Conservation (phyloP, 352 stramenopile genomes). For the Peronospora tabacina region DNA sequence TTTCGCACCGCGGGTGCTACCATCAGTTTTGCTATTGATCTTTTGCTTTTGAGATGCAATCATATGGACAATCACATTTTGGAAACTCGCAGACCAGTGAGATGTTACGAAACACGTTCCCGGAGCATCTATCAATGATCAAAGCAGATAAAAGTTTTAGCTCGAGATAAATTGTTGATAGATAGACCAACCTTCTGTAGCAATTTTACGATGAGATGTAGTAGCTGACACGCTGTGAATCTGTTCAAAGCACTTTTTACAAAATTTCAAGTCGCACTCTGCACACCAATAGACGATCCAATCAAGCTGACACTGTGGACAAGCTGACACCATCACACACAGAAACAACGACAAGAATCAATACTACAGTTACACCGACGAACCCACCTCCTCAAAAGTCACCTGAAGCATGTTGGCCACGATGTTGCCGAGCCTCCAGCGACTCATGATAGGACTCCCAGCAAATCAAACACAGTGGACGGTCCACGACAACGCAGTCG, state of each 20-base stretch:
- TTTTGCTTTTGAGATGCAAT: constrained; percentile 15
- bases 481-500: constrained; percentile 8
- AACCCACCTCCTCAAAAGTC: constrained; percentile 5
- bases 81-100: constrained; percentile 43
- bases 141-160: not conserved
- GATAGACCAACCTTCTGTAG: constrained; percentile 31
- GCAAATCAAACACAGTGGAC: constrained; percentile 20
- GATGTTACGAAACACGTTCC: constrained; percentile 34
- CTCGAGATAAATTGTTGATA: not conserved
- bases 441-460: constrained; percentile 21
- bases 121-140: constrained; percentile 26
- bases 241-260: constrained; percentile 33
- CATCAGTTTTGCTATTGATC: not conserved
- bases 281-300: constrained; percentile 42
- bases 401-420: constrained; percentile 25
- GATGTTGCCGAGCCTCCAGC: constrained; percentile 16
- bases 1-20: constrained; percentile 22
- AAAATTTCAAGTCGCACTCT: constrained; percentile 64
- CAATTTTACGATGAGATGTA: constrained; percentile 32
- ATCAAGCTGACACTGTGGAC: constrained; percentile 49
- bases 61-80: constrained; percentile 32
- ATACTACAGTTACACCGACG: constrained; percentile 3
- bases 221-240: constrained; percentile 39
- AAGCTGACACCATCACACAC: constrained; percentile 32
- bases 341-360: not conserved